Base-by-base conservation (phyloP, 169 alveolate genomes). In the Plasmodium sp. region DNA sequence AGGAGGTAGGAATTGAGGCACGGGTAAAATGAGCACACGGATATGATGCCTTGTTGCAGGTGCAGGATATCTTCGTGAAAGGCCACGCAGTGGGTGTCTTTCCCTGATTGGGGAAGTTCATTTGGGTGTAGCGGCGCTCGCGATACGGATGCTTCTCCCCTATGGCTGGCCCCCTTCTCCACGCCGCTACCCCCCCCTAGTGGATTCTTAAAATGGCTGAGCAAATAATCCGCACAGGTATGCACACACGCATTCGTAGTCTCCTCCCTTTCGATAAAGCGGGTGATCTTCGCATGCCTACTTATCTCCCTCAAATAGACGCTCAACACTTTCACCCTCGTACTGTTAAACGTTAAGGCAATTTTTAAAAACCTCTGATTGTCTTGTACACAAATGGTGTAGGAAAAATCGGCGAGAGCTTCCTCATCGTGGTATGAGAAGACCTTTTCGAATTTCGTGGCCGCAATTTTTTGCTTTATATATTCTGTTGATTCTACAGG, bases 21-120 rank as follows among this genome's bases (percentile, higher is more conserved):
- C 16, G 93, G 93, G 45, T 67, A 86, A 86, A 86, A 86, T 16
- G 93, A 86, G 22, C 93, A 86, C 56, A 86, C 18, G 7, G 93
- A 75, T 54, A 86, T 51, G 62, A 86, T 79, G 10, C 93, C 93
- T 75, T 86, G 93, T 34, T 74, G 84, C 10, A 86, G 16, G 71
- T 39, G 54, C 7, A 86, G 33, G 22, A 54, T 4, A 75, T 86
- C 93, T 39, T 86, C 93, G 16, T 41, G 33, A 75, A 79, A 36
- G 54, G 31, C 51, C 6, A 86, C 72, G 16, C 54, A 34, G 14
- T 72, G 54, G 9, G 34, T 54, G 3, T 18, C 39, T 67, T 67
- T 9, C 39, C 43, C 77, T 67, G 39, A 10, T 18, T 67, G 33
- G 10, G 33, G 14, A 27, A 67, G 39, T 22, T 67, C 77, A 1